Evolutionary conservation across 2,329 filamentous ascomycete genomes (phyloP), one percentile per base, ranked within the genome.

Genomic region (Neonectria hederae): DNA sequence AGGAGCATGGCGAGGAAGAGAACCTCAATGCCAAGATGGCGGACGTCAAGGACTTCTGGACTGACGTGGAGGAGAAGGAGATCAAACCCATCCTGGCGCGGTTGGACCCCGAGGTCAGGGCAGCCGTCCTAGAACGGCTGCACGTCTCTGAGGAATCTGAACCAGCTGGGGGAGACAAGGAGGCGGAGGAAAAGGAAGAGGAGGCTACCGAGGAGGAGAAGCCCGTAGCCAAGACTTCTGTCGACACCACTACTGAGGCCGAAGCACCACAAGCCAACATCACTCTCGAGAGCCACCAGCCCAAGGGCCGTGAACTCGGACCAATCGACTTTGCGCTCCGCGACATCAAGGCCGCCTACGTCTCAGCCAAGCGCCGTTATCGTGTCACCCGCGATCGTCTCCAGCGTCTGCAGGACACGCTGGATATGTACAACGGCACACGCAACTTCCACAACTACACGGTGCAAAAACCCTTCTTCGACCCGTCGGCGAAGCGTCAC

Each of bases 391-490:
- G 87, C 0, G 81, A 83, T 21, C 93, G 96, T 9, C 84, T 96
- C 52, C 81, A 87, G 28, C 89, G 91, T 65, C 87, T 99, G 2
- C 93, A 97, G 77, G 85, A 88, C 35, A 89, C 90, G 0, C 86
- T 99, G 10, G 80, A 88, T 72, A 83, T 86, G 69, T 99, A 96
- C 79, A 80, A 91, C 10, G 96, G 96, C 67, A 97, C 94, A 4
- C 87, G 86, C 74, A 97, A 97, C 82, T 99, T 91, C 83, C 94
- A 97, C 86, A 99, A 99, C 84, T 99, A 97, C 83, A 99, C 96
- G 2, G 89, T 99, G 62, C 91, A 96, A 71, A 99, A 98, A 81
- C 84, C 87, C 0, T 89, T 86, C 81, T 86, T 82, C 40, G 96
- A 99, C 76, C 87, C 94, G 0, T 97, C 93, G 0, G 89, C 94